Evolutionary conservation across 805 yeast genomes (phyloP), one percentile per base, ranked within the genome.

Genomic region (Komagataella mondaviorum): DNA sequence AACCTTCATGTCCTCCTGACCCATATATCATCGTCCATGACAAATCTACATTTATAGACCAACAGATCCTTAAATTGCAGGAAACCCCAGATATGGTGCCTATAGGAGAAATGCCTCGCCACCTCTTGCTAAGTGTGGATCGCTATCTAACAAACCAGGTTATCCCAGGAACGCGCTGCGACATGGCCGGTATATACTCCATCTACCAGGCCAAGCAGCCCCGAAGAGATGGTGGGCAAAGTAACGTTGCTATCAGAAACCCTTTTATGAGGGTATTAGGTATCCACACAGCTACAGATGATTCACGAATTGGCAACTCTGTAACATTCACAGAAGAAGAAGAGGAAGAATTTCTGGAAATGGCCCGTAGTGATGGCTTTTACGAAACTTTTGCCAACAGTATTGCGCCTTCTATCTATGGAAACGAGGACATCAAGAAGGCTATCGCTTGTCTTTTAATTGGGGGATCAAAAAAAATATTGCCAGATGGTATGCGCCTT

Each of bases 21-120:
- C 99, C 99, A 2, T 93, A 89, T 60, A 78, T 87, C 44, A 86
- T 93, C 54, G 89, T 88, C 30, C 99, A 93, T 67, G 98, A 93
- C 64, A 86, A 88, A 62, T 88, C 96, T 1, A 72, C 78, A n/a
- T 93, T 90, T 65, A 83, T 93, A 51, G 98, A 93, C 68, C 98
- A 95, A 64, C 99, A 93, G 68, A 81, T 85, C 30, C 75, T 93
- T 60, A 93, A 93, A 65, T 73, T 93, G 52, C 99, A 93, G 66
- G 99, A 93, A 65, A 76, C 93, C n/a, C 97, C 98, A 10, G 99
- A 93, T 65, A 87, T 87, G 83, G 97, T 93, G 1, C 99, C 99
- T 1, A 96, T 93, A 24, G 99, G 99, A 57, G 99, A 93, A 69
- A 84, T 93, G 88, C 99, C 99, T 6, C 80, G 99, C 58, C 95